Evolutionary conservation across 2,329 filamentous ascomycete genomes (phyloP), one percentile per base, ranked within the genome.

Genomic region (Cryphonectria japonica): DNA sequence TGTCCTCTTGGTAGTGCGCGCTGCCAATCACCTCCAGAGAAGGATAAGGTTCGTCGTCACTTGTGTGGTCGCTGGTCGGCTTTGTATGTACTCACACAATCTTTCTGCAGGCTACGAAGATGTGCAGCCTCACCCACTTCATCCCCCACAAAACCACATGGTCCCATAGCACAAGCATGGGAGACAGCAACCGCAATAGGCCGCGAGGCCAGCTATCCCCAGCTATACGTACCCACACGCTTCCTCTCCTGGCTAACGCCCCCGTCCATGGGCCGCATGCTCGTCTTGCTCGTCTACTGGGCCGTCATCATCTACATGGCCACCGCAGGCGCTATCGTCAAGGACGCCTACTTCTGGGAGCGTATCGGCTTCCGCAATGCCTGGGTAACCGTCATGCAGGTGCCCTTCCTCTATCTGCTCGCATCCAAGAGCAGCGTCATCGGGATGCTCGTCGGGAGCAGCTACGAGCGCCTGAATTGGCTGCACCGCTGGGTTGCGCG

Each of bases 381-480:
- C 26, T 92, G 90, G 90, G 84, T 91, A 37, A 86, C 88, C 13
- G 81, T 91, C 62, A 88, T 85, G 2, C 90, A 92, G 78, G 84
- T 92, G 59, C 90, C 90, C 0, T 81, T 92, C 29, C 81, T 92
- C 13, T 91, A 89, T 75, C 82, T 92, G 2, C 83, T 92, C 19
- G 85, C 88, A 37, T 86, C 86, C 73, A 90, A 90, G 76, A 83
- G 85, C 72, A 89, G 84, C 73, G 76, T 88, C 29, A 80, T 93
- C n/a, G 89, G 88, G 0, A 82, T 85, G 68, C 79, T 93, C 34
- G 84, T 86, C 4, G 91, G 91, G 14, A 85, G 86, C 13, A 89
- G 89, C 72, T 89, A 93, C 76, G 91, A 93, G 79, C 85, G 89
- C 11, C 82, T 93, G 71, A 93, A 92, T 78, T 93, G 91, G 91